Evolutionary conservation across 768 basidiomycete species (phyloP).

Genomic region (Leccinum fibrillosum): DNA sequence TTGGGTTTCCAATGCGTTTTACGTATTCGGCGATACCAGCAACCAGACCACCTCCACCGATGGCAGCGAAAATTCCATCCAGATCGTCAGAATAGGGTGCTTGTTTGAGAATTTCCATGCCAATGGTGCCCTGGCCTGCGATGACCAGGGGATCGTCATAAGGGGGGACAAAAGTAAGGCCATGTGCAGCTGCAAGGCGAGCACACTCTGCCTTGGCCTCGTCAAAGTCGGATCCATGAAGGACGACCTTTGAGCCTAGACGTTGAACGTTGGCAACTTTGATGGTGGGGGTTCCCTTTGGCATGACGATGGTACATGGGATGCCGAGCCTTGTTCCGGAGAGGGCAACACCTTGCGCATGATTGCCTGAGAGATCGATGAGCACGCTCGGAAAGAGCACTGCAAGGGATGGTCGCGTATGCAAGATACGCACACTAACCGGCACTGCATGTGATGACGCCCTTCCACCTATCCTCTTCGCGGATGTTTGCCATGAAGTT

Average conservation of each 20-base stretch:
- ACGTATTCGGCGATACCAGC: constrained; percentile 92
- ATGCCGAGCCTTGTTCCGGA: constrained; percentile 86
- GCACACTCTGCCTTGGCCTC: constrained; percentile 94
- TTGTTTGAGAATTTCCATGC: constrained; percentile 94
- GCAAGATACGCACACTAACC: constrained; percentile 70
- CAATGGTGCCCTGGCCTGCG: constrained; percentile 94
- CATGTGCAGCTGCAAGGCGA: constrained; percentile 70
- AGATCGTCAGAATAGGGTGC: constrained; percentile 68
- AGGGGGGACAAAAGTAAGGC: constrained; percentile 89
- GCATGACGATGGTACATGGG: constrained; percentile 99
- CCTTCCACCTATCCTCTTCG: constrained; percentile 93
- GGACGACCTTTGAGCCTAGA: constrained; percentile 90
- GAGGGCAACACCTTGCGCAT: constrained; percentile 97
- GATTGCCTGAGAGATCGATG: constrained; percentile 66
- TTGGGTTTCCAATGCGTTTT: constrained; percentile 85
- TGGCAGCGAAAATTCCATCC: constrained; percentile 83
- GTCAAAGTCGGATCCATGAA: constrained; percentile 92
- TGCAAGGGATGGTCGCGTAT: constrained; percentile 8
- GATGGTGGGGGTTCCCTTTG: constrained; percentile 89
- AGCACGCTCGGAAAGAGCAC: background rate
- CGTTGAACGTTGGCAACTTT: constrained; percentile 96
- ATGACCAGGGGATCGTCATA: constrained; percentile 97
- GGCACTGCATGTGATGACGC: constrained; percentile 96
- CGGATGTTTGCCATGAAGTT: constrained; percentile 93
- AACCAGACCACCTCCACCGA: constrained; percentile 92